phyloP scores from a whole-genome alignment of 2,329 filamentous ascomycete species.

The Alternaria arbusti region DNA sequence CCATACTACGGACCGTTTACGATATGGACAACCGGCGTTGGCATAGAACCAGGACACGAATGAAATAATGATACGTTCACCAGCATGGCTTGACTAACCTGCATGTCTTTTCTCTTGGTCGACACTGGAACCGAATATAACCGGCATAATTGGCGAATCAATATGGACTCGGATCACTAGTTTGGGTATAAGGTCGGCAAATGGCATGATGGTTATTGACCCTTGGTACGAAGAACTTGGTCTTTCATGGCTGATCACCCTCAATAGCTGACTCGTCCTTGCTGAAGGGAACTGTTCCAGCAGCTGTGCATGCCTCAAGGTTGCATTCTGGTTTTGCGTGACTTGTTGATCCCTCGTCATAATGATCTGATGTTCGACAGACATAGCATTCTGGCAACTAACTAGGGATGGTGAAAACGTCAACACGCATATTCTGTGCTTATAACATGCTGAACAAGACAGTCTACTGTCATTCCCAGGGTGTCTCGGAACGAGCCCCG shows the following conservation, averaged over 20 bases:
- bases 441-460: background rate
- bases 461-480: background rate
- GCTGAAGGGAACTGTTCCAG: background rate
- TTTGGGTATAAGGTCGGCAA: background rate
- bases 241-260: background rate
- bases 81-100: background rate
- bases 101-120: background rate
- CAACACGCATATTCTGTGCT: background rate
- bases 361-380: background rate
- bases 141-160: background rate
- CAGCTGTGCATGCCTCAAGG: background rate
- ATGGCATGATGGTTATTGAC: background rate
- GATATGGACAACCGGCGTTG: background rate
- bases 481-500: background rate
- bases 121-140: background rate
- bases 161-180: no score
- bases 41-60: background rate
- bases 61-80: background rate
- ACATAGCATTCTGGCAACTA: background rate
- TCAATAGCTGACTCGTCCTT: background rate
- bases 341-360: background rate
- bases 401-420: background rate
- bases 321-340: background rate
- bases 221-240: background rate
- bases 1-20: background rate